Conservation (phyloP, 2,329 filamentous ascomycete genomes). For the Penicillium sp. region DNA sequence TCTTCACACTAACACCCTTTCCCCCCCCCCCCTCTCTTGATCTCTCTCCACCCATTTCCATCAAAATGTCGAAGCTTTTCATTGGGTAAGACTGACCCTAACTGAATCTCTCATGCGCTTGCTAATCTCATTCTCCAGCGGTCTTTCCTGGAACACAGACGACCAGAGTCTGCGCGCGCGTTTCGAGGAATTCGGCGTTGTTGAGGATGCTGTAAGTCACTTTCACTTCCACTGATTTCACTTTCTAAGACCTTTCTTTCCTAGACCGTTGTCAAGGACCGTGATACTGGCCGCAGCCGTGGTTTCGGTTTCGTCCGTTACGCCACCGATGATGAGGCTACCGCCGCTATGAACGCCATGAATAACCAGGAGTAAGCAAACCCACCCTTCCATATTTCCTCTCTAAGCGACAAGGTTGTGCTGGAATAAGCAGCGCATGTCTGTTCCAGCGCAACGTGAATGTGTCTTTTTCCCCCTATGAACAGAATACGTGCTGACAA, state of each 20-base stretch:
- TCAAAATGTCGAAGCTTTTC: slow-evolving; percentile 14
- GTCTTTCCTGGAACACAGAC: slow-evolving; percentile 13
- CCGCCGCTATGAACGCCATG: slow-evolving; percentile 7
- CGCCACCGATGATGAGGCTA: slow-evolving; percentile 9
- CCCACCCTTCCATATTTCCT: background rate
- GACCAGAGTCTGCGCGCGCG: slow-evolving; percentile 8
- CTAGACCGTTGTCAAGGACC: slow-evolving; percentile 13
- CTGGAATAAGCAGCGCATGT: background rate
- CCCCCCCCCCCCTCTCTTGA: background rate
- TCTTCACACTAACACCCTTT: slow-evolving; percentile 7
- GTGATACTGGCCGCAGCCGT: slow-evolving; percentile 12
- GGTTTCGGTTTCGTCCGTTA: slow-evolving; percentile 14
- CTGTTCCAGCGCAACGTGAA: background rate
- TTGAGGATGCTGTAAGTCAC: slow-evolving; percentile 13
- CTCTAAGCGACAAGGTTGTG: background rate
- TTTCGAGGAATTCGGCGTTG: slow-evolving; percentile 11
- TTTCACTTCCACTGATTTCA: background rate
- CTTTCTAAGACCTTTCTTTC: background rate
- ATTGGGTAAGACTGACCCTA: slow-evolving; percentile 1
- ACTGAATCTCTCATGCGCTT: background rate
- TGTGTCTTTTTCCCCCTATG: background rate
- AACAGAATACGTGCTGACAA: background rate
- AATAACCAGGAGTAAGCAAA: slow-evolving; percentile 10
- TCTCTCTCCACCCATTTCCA: slow-evolving; percentile 2
- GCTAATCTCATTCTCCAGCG: slow-evolving; percentile 2